These are phyloP conservation scores for Kuraishia hungarica DNA, from an alignment of 805 yeast genomes.

Conservation along the genomic window DNA sequence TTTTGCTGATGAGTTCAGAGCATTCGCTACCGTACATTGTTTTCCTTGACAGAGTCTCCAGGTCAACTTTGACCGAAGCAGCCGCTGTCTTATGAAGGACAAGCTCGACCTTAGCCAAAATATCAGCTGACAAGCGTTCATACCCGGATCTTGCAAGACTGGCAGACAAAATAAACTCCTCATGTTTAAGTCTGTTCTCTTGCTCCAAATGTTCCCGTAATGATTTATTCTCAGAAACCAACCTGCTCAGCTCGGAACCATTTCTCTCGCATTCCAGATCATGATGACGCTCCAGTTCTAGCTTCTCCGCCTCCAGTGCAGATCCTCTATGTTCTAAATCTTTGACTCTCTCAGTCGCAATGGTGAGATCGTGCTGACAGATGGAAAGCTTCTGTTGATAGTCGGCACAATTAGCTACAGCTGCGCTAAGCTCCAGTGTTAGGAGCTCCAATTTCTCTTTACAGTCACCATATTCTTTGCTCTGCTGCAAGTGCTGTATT, in stretches of 20 bases:
- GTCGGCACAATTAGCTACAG: not conserved
- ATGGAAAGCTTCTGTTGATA: not conserved
- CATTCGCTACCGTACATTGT: not conserved
- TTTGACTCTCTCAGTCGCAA: not conserved
- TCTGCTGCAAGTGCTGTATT: not conserved
- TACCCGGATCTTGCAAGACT: not conserved
- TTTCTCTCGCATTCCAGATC: not conserved
- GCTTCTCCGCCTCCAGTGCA: not conserved
- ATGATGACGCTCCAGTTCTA: not conserved
- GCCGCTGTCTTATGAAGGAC: not conserved
- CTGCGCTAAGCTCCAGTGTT: not conserved
- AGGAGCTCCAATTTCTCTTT: not conserved
- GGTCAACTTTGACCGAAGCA: not conserved
- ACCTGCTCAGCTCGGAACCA: not conserved
- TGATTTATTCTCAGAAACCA: not conserved
- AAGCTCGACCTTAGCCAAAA: not conserved
- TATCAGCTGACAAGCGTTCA: not conserved
- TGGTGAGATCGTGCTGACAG: not conserved
- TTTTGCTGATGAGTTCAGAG: not conserved
- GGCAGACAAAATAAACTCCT: not conserved
- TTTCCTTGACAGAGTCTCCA: not conserved
- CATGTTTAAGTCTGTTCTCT: not conserved
- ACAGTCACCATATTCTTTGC: not conserved
- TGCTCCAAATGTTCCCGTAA: not conserved
- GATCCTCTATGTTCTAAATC: not conserved